phyloP scores from a whole-genome alignment of 345 rosid genomes.

The Arabidopsis suecica region DNA sequence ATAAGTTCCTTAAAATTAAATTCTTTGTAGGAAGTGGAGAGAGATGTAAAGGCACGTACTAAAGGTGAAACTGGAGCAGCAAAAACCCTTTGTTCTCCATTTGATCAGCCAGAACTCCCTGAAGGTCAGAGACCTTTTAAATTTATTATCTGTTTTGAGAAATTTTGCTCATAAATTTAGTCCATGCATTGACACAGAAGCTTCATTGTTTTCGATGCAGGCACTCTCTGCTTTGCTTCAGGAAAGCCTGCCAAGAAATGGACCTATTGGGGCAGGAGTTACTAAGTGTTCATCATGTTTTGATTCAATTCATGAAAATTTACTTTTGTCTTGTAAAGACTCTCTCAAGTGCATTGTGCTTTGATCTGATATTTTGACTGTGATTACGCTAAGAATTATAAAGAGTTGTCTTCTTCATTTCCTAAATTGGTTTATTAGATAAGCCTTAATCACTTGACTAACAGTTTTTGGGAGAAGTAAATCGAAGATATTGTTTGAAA shows the following conservation, averaged over 20 bases:
- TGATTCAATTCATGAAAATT: constrained; percentile 18
- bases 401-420: too few relatives aligned
- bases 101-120: constrained; percentile 87
- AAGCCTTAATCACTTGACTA: too few relatives aligned
- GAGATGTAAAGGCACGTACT: constrained; percentile 84
- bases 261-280: constrained; percentile 99
- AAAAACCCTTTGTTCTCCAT: constrained; percentile 90
- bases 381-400: constrained; percentile 1
- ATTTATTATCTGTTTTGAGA: background rate
- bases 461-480: too few relatives aligned
- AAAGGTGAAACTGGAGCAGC: constrained; percentile 95
- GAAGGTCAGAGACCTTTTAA: constrained; percentile 33
- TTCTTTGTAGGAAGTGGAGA: constrained; percentile 76
- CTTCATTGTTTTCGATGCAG: constrained; percentile 46
- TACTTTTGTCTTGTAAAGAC: constrained; percentile 24
- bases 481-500: too few relatives aligned
- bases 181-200: background rate
- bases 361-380: constrained; percentile 23
- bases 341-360: constrained; percentile 12
- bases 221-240: constrained; percentile 83
- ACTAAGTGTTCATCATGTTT: constrained; percentile 46
- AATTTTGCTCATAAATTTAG: background rate
- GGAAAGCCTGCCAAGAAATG: constrained; percentile 93
- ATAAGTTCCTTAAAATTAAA: background rate
- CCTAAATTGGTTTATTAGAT: too few relatives aligned